A percentile compares a stretch with the other conserved stretches of the same genome.
Evolutionary conservation across 2,329 filamentous ascomycete genomes (phyloP).

Genomic region (Verruconis gallopava): DNA sequence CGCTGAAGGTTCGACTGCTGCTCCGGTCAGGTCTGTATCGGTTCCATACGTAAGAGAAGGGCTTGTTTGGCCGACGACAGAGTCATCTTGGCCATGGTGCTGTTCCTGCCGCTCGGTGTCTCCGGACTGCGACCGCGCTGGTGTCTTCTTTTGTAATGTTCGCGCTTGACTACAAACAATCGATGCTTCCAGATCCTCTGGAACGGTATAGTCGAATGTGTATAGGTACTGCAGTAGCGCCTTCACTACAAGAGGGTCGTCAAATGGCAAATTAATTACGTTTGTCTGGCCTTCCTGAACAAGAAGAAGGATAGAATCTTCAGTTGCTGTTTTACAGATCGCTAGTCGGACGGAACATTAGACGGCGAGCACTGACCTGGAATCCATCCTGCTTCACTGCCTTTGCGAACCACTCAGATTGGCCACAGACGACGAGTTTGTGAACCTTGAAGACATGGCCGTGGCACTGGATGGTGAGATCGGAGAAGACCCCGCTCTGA

Average conservation of each 20-base stretch:
- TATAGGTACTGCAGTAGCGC: conserved; percentile 1
- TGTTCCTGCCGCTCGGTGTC: no score
- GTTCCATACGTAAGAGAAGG: not conserved
- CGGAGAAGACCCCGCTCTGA: not conserved
- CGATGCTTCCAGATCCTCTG: not conserved
- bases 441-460: not conserved
- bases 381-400: conserved; percentile 1
- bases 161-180: not conserved
- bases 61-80: not conserved
- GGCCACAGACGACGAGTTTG: not conserved
- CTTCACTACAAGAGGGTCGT: not conserved
- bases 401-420: conserved; percentile 6
- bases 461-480: conserved; percentile 2
- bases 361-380: not conserved
- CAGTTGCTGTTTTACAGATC: not conserved
- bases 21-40: not conserved
- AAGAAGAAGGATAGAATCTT: not conserved
- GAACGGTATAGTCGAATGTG: not conserved
- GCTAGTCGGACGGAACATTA: not conserved
- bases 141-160: not conserved
- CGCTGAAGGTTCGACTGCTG: not conserved
- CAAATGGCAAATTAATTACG: not conserved
- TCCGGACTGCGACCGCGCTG: not conserved
- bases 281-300: not conserved
- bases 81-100: no score